Evolutionary conservation across 257 asterid species (phyloP).

Genomic region (Lithospermum erythrorhizon): DNA sequence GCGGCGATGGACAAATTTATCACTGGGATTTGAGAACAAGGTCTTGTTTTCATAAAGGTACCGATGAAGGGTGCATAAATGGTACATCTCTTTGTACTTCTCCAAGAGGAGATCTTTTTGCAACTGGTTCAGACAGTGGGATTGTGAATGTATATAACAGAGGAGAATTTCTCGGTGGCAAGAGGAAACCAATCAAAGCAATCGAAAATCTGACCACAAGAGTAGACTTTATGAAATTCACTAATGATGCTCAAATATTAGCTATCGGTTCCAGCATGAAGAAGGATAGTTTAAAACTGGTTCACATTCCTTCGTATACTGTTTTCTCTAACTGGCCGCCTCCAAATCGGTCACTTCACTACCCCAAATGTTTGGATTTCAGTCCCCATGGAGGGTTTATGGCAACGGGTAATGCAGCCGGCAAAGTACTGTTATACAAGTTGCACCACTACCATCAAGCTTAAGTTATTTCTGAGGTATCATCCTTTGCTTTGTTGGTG

Average conservation of each 20-base stretch:
- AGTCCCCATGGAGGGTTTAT: slow-evolving; percentile 93
- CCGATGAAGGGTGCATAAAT: slow-evolving; percentile 82
- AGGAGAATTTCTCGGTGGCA: slow-evolving; percentile 65
- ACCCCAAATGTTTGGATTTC: slow-evolving; percentile 71
- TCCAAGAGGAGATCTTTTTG: slow-evolving; percentile 57
- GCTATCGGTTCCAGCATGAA: slow-evolving; percentile 82
- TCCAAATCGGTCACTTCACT: slow-evolving; percentile 27
- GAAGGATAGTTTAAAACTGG: slow-evolving; percentile 65
- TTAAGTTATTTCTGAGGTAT: slow-evolving; percentile 14
- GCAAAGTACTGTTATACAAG: slow-evolving; percentile 73
- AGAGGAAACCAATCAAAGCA: slow-evolving; percentile 68
- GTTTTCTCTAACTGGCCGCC: slow-evolving; percentile 92
- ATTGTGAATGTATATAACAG: slow-evolving; percentile 62
- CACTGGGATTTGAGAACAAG: slow-evolving; percentile 80
- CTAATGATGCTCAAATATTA: slow-evolving; percentile 57
- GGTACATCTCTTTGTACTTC: slow-evolving; percentile 68
- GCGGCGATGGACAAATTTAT: slow-evolving; percentile 87
- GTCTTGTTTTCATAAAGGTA: slow-evolving; percentile 71
- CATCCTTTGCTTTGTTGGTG: not conserved
- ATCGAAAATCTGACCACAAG: slow-evolving; percentile 63
- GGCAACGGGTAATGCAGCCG: slow-evolving; percentile 81
- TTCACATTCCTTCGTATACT: slow-evolving; percentile 56
- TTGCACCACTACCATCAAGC: slow-evolving; percentile 83
- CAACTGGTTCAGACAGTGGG: slow-evolving; percentile 94
- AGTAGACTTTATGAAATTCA: slow-evolving; percentile 78